Evolutionary conservation across 2,329 filamentous ascomycete genomes (phyloP).

Genomic region (Aspergillus puulaauensis): DNA sequence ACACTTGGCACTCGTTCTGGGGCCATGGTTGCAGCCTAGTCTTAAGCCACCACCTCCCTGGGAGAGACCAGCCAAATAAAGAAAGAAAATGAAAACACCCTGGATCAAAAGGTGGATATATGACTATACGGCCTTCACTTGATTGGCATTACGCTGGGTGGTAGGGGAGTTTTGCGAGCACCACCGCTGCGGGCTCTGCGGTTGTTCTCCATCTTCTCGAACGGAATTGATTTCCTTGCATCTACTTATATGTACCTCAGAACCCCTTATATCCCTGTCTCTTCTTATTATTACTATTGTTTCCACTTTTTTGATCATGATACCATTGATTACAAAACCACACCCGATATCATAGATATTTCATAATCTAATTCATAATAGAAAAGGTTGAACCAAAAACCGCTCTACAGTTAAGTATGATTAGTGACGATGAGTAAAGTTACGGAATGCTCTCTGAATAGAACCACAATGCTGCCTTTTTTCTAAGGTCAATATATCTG

Average conservation of each 20-base stretch:
- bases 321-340: slow-evolving; percentile 19
- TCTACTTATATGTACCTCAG: slow-evolving; percentile 8
- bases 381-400: neutral
- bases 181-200: slow-evolving; percentile 20
- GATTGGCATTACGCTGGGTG: neutral
- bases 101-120: neutral
- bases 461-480: too few relatives aligned
- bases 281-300: neutral
- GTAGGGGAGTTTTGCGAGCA: neutral
- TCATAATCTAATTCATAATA: slow-evolving; percentile 23
- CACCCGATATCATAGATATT: slow-evolving; percentile 23
- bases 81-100: neutral
- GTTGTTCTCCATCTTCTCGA: slow-evolving; percentile 6
- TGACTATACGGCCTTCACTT: neutral
- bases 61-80: neutral
- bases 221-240: slow-evolving; percentile 7
- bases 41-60: neutral
- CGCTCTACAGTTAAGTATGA: neutral
- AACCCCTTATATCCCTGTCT: neutral
- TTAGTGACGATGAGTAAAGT: neutral
- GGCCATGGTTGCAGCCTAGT: slow-evolving; percentile 10
- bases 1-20: slow-evolving; percentile 27
- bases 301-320: slow-evolving; percentile 17
- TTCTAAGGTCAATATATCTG: too few relatives aligned
- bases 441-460: neutral